Evolutionary conservation across 2,329 filamentous ascomycete species (phyloP), one percentile per base, ranked within the genome.

Genomic region (Colletotrichum cordylinicola): DNA sequence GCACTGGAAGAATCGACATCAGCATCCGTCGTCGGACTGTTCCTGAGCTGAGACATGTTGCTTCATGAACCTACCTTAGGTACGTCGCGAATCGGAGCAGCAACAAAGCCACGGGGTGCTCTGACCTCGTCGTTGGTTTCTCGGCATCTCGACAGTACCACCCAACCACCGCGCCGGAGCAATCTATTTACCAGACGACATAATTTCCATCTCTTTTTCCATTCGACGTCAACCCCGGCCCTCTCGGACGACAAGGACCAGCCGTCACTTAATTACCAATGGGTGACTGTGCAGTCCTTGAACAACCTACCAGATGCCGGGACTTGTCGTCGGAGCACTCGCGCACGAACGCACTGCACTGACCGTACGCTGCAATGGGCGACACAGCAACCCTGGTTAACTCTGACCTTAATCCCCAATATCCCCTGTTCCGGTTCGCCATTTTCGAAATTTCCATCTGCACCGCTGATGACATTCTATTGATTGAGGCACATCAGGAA

Each of bases 341-440:
- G 18, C 39, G 56, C 58, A 35, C 39, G 56, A 43, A 35, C 55
- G 62, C n/a, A 66, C 37, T 66, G 24, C 24, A 27, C 24, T 27
- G 4, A 27, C 24, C 24, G 24, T 27, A 27, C 24, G 3, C 24
- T 27, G 52, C 35, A 48, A 58, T 39, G 48, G 48, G 37, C n/a
- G 18, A n/a, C 48, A 37, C 48, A 21, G 35, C 58, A 29, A 29
- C 21, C 66, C 66, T 68, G 37, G 29, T 61, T 67, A n/a, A 68
- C 68, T 66, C 71, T 67, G 72, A 69, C 67, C 67, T 71, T 60
- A 60, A 66, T 39, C 39, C 52, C 66, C 68, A 29, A 39, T 37
- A 27, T 48, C 55, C 67, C 67, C 56, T 52, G 67, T 27, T 15
- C 35, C 33, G 27, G 37, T 60, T 52, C 67, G 29, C 56, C 56